Evolutionary conservation across 2,329 filamentous ascomycete species (phyloP).

Genomic region (Metarhizium brunneum): DNA sequence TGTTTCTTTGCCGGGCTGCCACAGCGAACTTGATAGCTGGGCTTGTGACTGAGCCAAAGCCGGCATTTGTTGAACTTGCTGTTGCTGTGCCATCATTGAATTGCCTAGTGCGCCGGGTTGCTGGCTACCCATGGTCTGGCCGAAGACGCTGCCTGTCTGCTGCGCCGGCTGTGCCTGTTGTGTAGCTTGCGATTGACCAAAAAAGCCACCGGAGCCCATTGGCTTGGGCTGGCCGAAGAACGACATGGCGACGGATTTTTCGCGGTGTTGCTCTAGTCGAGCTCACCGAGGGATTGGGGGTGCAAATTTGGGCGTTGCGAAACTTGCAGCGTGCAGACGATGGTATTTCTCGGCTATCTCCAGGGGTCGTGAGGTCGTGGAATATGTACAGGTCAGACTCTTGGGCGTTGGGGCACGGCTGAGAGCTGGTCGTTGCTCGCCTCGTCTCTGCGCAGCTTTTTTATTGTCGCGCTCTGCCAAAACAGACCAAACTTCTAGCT

Average conservation of each 20-base stretch:
- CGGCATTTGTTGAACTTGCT: slow-evolving; percentile 33
- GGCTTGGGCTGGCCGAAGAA: slow-evolving; percentile 32
- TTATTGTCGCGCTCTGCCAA: slow-evolving; percentile 5
- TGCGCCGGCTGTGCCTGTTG: slow-evolving; percentile 21
- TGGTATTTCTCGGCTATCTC: background rate
- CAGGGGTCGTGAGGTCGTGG: background rate
- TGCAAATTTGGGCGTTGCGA: background rate
- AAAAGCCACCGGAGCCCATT: slow-evolving; percentile 21
- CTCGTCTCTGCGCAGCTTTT: background rate
- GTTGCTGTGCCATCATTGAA: slow-evolving; percentile 18
- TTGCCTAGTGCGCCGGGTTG: slow-evolving; percentile 24
- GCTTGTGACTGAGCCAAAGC: slow-evolving; percentile 34
- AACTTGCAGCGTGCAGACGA: background rate
- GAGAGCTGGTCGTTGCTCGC: background rate
- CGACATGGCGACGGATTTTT: slow-evolving; percentile 18
- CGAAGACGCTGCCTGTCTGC: slow-evolving; percentile 18
- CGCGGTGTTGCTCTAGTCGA: slow-evolving; percentile 2
- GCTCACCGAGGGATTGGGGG: slow-evolving; percentile 4
- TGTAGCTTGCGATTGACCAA: slow-evolving; percentile 27
- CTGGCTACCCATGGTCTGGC: slow-evolving; percentile 24
- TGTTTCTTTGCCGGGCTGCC: slow-evolving; percentile 42
- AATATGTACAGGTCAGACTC: background rate
- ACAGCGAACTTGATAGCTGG: slow-evolving; percentile 39
- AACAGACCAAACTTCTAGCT: slow-evolving; percentile 3
- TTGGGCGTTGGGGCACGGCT: background rate